Base-by-base conservation (phyloP, 306 rosid species). In the Ammopiptanthus mongolicus region DNA sequence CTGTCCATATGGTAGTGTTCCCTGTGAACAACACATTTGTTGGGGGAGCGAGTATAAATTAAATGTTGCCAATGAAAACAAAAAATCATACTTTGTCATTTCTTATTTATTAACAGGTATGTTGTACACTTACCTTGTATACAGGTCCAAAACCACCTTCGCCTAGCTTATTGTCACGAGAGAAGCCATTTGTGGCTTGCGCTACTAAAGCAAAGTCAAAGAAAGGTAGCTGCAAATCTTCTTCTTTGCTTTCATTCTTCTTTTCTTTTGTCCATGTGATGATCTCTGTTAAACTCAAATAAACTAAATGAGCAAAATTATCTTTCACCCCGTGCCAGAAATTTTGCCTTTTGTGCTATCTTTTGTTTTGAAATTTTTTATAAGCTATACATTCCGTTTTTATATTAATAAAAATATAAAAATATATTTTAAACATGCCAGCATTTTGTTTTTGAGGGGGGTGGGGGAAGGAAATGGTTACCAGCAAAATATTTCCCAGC, bases 91-190 rank as follows among this genome's bases (percentile, higher is more conserved):
- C n/a, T 34, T 34, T 34, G 3, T 19, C 2, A 3, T 59, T 42
- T 73, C 14, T 1, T 59, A 10, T 8, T 8, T 10, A 22, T 18
- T 17, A 7, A 70, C 1, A 2, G 3, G 0, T 31, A 10, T 4
- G 2, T 61, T 13, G 28, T 36, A 11, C 8, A 0, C 28, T 59
- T 87, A 82, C 91, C 84, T 7, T 66, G 47, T 80, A 88, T 12
- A 91, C 91, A 3, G 83, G 81, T 22, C 91, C 93, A 72, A 91
- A 91, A 18, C 89, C 91, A 19, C 93, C 91, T 80, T 87, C 79
- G 2, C 88, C 90, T 14, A 85, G 84, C 84, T 78, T 84, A 1
- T 84, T 80, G 23, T 62, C 6, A 28, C 8, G 13, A 21, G 92
- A 80, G 36, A 90, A 87, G 64, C 79, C 59, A 37, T 70, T 59